Evolutionary conservation across 2,329 filamentous ascomycete genomes (phyloP), one percentile per base, ranked within the genome.

Genomic region (Penicillium sp.): DNA sequence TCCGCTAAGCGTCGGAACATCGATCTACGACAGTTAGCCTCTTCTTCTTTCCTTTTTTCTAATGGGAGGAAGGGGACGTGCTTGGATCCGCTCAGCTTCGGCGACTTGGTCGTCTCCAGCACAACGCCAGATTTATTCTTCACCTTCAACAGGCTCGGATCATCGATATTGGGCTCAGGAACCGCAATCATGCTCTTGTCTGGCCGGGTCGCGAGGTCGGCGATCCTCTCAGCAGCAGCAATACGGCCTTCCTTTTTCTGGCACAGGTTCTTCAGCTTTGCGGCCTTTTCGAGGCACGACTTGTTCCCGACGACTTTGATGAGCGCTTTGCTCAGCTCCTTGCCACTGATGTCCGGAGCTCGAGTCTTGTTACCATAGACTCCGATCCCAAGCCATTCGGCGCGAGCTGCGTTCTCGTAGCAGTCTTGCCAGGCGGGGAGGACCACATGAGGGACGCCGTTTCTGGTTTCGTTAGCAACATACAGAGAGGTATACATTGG

Each of bases 391-490:
- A 80, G 68, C 56, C 72, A 76, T 64, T 83, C 80, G 0, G 73
- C 78, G 1, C 75, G 72, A 3, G 71, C 71, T 7, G 79, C 80
- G 50, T 77, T 80, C 55, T 81, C 79, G 55, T 81, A 81, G 1
- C 76, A 71, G 60, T 83, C 81, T 1, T 75, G 68, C 82, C 82
- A 83, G 0, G 74, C 63, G 0, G 82, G 81, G 2, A 84, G 73
- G 5, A 83, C 61, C 5, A 83, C 67, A 48, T 83, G 81, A 1
- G 81, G 75, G 0, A 81, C 73, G 2, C 81, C 79, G 9, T 75
- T 71, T 8, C 81, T 79, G 38, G 7, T 11, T 3, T 9, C 7
- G 51, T 64, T 30, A 58, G 45, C 30, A 13, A n/a, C 17, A n/a
- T 26, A 1, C 15, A 8, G 1, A 0, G 49, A 53, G 55, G 17